A percentile compares a stretch with the other conserved stretches of the same genome.
Conservation (phyloP, 108 stramenopile genomes). For the Nitzschia sp. region DNA sequence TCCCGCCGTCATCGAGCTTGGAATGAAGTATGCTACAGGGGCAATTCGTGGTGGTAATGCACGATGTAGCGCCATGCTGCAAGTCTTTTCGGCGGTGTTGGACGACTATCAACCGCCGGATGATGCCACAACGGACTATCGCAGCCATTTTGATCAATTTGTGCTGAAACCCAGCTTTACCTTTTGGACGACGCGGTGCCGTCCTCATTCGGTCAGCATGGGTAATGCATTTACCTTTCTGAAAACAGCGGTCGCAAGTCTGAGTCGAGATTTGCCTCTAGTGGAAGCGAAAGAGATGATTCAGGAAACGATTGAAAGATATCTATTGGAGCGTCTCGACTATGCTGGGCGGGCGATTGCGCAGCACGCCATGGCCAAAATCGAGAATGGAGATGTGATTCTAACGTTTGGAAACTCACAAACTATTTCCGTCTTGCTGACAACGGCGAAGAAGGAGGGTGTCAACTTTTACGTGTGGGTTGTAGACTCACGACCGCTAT, state of each 20-base stretch:
- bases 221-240: slow-evolving; percentile 95
- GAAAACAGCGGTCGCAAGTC: slow-evolving; percentile 78
- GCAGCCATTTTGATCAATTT: slow-evolving; percentile 81
- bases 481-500: slow-evolving; percentile 85
- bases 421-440: slow-evolving; percentile 61
- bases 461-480: slow-evolving; percentile 81
- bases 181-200: slow-evolving; percentile 86
- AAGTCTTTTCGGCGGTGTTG: slow-evolving; percentile 72
- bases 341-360: slow-evolving; percentile 92
- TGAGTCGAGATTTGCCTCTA: slow-evolving; percentile 84
- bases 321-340: slow-evolving; percentile 86
- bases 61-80: slow-evolving; percentile 91
- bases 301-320: slow-evolving; percentile 83
- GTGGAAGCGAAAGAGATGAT: slow-evolving; percentile 77
- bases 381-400: slow-evolving; percentile 80
- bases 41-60: slow-evolving; percentile 87
- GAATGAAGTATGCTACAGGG: slow-evolving; percentile 81
- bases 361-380: slow-evolving; percentile 73
- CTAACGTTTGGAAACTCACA: slow-evolving; percentile 89
- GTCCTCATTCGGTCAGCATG: slow-evolving; percentile 95
- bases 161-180: slow-evolving; percentile 89
- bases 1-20: slow-evolving; percentile 83
- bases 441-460: slow-evolving; percentile 43
- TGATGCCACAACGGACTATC: slow-evolving; percentile 51
- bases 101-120: slow-evolving; percentile 63